Evolutionary conservation across 169 alveolate genomes (phyloP), one percentile per base, ranked within the genome.

Genomic region (Plasmodium coatneyi): DNA sequence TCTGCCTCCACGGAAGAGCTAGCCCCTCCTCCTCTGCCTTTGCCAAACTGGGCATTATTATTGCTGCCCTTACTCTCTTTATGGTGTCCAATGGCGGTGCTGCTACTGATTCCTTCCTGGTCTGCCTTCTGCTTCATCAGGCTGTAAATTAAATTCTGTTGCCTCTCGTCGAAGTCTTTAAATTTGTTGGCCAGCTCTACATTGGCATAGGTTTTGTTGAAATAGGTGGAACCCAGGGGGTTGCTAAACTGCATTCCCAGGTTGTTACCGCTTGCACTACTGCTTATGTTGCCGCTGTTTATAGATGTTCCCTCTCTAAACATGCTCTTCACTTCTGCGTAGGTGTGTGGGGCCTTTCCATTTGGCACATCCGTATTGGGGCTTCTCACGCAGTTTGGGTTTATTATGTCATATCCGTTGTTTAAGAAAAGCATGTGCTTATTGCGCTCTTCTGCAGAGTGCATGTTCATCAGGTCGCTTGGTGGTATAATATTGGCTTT

Each of bases 381-480:
- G 76, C n/a, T 66, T 66, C 39, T 28, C 14, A n/a, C 41, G 30
- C 16, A 32, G 71, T 16, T 82, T 36, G 34, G 16, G 46, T 49
- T 84, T 49, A 82, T 36, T 34, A 12, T 16, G 7, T 82, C 92
- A 12, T 56, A 82, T n/a, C 71, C 71, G 7, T 56, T 82, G 60
- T 82, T 82, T 60, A 82, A 82, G 66, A 66, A 60, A 16, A 56
- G 2, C 71, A 82, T 60, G 12, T 66, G 32, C 28, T 66, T 82
- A 7, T 30, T 34, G 1, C 28, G 56, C 6, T 82, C 71, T 19
- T 2, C 72, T 60, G 41, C 41, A 66, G 25, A 22, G 60, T 49
- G 60, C 60, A 49, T 49, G 25, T 49, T 49, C 16, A 83, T 83
- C 43, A 82, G 28, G 30, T 82, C 71, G 36, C 16, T 80, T 80